Conservation (phyloP, 306 rosid genomes). For the Geum urbanum region DNA sequence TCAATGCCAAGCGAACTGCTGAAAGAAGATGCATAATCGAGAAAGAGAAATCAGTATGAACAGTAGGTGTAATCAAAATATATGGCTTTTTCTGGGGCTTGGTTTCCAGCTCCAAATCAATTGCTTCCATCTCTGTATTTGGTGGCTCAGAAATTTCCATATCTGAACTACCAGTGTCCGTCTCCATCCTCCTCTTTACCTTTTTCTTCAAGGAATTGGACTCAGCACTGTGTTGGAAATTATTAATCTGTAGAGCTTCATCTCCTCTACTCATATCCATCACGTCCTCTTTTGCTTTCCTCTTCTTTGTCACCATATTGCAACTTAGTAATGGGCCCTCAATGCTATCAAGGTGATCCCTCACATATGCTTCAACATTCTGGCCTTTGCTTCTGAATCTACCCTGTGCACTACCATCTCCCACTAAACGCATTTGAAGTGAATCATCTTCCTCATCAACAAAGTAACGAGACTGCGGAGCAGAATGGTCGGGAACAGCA, state of each 20-base stretch:
- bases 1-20: conserved; percentile 92
- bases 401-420: conserved; percentile 48
- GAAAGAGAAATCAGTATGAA: conserved; percentile 91
- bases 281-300: conserved; percentile 54
- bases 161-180: conserved; percentile 50
- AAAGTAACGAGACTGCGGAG: conserved; percentile 32
- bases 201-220: conserved; percentile 51
- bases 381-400: conserved; percentile 48
- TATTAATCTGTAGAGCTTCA: conserved; percentile 42
- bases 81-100: conserved; percentile 81
- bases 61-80: conserved; percentile 83
- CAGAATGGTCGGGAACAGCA: conserved; percentile 37
- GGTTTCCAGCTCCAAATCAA: conserved; percentile 67
- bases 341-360: conserved; percentile 44
- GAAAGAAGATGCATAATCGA: conserved; percentile 91
- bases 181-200: conserved; percentile 64
- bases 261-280: conserved; percentile 42
- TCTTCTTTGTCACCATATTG: conserved; percentile 54
- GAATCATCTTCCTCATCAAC: conserved; percentile 56
- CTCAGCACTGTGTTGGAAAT: conserved; percentile 35
- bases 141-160: conserved; percentile 57
- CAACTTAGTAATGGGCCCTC: conserved; percentile 70
- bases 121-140: conserved; percentile 42
- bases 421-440: conserved; percentile 35
- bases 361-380: conserved; percentile 40